These are phyloP conservation scores for Trametes cinnabarina DNA, from an alignment of 768 basidiomycete species.

Conservation along the genomic window DNA sequence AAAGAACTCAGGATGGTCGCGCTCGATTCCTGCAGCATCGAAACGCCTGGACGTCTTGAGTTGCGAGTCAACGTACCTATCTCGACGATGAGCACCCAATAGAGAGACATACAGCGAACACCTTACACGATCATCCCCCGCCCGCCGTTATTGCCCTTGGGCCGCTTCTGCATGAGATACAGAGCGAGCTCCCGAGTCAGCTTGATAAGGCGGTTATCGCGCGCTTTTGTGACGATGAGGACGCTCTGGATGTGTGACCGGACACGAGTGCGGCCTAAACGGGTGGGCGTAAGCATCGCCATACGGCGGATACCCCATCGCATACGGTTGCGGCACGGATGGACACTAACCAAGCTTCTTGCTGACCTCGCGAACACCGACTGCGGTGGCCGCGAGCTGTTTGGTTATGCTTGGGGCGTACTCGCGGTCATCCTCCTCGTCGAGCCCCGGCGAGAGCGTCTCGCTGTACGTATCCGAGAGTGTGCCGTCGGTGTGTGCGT, in stretches of 20 bases:
- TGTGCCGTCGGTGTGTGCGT: conserved; percentile 23
- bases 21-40: conserved; percentile 85
- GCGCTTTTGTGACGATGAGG: conserved; percentile 94
- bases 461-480: conserved; percentile 24
- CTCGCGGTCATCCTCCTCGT: conserved; percentile 60
- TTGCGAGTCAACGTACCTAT: conserved; percentile 92
- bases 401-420: conserved; percentile 79
- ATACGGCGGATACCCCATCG: conserved; percentile 10
- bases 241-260: conserved; percentile 89
- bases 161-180: conserved; percentile 90
- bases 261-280: conserved; percentile 84
- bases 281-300: conserved; percentile 16
- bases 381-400: conserved; percentile 94
- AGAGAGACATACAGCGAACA: background rate
- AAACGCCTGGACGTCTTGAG: conserved; percentile 87
- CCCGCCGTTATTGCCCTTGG: conserved; percentile 45
- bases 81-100: background rate
- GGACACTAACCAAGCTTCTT: conserved; percentile 82
- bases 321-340: conserved; percentile 8
- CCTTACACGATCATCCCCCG: conserved; percentile 87
- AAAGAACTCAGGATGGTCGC: conserved; percentile 87
- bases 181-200: conserved; percentile 91
- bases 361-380: conserved; percentile 97
- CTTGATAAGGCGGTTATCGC: conserved; percentile 94
- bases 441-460: conserved; percentile 18